Evolutionary conservation across 352 stramenopile species (phyloP), one percentile per base, ranked within the genome.

Genomic region (Stramenopiles sp.): DNA sequence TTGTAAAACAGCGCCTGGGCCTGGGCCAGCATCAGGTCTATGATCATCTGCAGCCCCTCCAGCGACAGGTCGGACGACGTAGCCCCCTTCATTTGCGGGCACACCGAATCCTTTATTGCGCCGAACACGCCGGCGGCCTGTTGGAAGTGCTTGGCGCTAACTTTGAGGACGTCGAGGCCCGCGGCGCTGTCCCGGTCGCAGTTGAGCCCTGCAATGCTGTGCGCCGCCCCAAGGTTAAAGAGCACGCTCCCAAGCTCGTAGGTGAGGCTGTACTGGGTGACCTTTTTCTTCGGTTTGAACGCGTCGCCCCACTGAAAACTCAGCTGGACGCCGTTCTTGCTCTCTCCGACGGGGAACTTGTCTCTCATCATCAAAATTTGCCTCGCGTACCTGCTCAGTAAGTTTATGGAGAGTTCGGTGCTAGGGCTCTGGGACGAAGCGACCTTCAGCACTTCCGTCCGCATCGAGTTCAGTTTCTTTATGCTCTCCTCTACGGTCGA

Each of bases 301-400:
- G 89, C 91, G 74, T 95, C 88, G 79, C 85, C 89, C 89, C 89
- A 95, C n/a, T 84, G 85, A 77, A 94, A 94, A 43, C 85, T 81
- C 18, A 94, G 78, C 34, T 81, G 78, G 1, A 91, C 77, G 25
- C 43, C 43, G 25, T 12, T 63, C 34, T 78, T 73, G 12, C 68
- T 37, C 1, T 77, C 75, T 31, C 75, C 35, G 2, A 83, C 73
- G 32, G 86, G 82, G 68, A 93, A 92, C 30, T 86, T 84, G 53
- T 79, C 49, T 4, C 80, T 79, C 34, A 92, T 83, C 37, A 83
- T 83, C 32, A 85, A 81, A 32, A 92, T 81, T 79, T 91, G 85
- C 43, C 82, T 83, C 74, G 84, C 84, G 79, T 92, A 92, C 33
- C 83, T 80, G 36, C 18, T 2, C 68, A 79, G 68, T 34, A 79